Conservation (phyloP, 768 basidiomycete species). For the Imleria badia region DNA sequence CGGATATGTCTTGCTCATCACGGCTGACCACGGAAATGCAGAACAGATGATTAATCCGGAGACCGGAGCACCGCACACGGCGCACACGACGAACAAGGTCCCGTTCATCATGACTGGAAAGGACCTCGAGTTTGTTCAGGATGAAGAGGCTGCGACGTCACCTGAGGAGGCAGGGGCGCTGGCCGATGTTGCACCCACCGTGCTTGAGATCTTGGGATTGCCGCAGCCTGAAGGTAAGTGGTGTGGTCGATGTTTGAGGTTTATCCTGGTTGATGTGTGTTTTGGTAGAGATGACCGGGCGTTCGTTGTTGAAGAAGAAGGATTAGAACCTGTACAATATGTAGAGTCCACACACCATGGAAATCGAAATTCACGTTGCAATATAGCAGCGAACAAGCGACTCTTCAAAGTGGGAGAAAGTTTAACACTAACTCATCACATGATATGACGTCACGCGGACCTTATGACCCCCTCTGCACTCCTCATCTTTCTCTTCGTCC, state of each 20-base stretch:
- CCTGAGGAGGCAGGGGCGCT: constrained; percentile 71
- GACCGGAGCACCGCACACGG: constrained; percentile 87
- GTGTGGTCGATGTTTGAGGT: background rate
- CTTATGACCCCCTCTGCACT: no score
- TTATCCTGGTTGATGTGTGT: background rate
- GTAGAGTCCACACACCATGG: constrained; percentile 3
- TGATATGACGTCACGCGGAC: constrained; percentile 20
- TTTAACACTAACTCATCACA: constrained; percentile 6
- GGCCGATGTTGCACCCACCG: constrained; percentile 89
- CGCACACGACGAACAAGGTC: constrained; percentile 85
- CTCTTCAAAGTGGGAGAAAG: no score
- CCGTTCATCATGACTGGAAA: constrained; percentile 86
- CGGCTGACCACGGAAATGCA: constrained; percentile 94
- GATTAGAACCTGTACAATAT: constrained; percentile 16
- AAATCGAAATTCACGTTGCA: background rate
- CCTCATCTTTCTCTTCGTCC: background rate
- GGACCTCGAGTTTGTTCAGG: constrained; percentile 51
- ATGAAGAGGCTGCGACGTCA: constrained; percentile 44
- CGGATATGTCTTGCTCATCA: constrained; percentile 85
- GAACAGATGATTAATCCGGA: constrained; percentile 88
- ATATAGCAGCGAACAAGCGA: no score
- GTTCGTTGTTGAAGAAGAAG: constrained; percentile 28
- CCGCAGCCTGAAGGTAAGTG: constrained; percentile 64
- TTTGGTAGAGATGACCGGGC: constrained; percentile 30
- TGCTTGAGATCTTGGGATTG: constrained; percentile 75